Percentiles rank a stretch among this genome's conserved stretches.
Conservation (phyloP, 441 rosid genomes). For the Biscutella laevigata region DNA sequence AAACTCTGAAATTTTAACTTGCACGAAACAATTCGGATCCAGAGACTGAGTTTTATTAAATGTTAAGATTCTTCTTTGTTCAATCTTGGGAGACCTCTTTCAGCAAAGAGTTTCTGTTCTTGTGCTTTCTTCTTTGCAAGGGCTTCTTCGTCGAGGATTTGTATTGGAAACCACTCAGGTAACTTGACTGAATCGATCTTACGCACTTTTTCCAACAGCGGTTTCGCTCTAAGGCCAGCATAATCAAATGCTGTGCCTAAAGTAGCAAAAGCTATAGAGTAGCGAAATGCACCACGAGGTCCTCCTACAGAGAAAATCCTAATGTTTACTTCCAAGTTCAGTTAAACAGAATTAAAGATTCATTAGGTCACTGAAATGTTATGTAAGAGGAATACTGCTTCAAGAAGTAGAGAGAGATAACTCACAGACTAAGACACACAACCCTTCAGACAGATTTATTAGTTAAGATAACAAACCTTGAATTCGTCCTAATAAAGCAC, state of each 20-base stretch:
- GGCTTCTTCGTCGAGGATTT: slow-evolving; percentile 71
- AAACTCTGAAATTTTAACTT: not conserved
- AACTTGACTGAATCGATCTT: slow-evolving; percentile 39
- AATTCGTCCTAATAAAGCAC: slow-evolving; percentile 76
- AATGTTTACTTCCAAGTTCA: slow-evolving; percentile 1
- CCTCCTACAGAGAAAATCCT: slow-evolving; percentile 42
- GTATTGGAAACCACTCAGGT: slow-evolving; percentile 86
- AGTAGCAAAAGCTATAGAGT: slow-evolving; percentile 49
- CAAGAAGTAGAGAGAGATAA: too few relatives aligned
- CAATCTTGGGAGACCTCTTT: slow-evolving; percentile 37
- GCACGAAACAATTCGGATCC: too few relatives aligned
- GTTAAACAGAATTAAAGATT: not conserved
- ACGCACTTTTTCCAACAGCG: slow-evolving; percentile 21
- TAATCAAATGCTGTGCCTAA: slow-evolving; percentile 60
- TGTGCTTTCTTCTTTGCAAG: slow-evolving; percentile 63
- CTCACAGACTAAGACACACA: too few relatives aligned
- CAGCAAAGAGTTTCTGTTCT: slow-evolving; percentile 43
- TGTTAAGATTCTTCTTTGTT: slow-evolving; percentile 61
- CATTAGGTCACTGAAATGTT: too few relatives aligned
- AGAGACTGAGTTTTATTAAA: not conserved
- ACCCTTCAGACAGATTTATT: too few relatives aligned
- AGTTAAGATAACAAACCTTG: too few relatives aligned
- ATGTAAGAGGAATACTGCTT: too few relatives aligned
- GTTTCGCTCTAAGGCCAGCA: slow-evolving; percentile 42
- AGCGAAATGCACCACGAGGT: slow-evolving; percentile 59